Percentiles rank a stretch among this genome's conserved stretches.
These are phyloP conservation scores for Dichomitus squalens DNA, from an alignment of 1,284 basidiomycete genomes.

Conservation along the genomic window DNA sequence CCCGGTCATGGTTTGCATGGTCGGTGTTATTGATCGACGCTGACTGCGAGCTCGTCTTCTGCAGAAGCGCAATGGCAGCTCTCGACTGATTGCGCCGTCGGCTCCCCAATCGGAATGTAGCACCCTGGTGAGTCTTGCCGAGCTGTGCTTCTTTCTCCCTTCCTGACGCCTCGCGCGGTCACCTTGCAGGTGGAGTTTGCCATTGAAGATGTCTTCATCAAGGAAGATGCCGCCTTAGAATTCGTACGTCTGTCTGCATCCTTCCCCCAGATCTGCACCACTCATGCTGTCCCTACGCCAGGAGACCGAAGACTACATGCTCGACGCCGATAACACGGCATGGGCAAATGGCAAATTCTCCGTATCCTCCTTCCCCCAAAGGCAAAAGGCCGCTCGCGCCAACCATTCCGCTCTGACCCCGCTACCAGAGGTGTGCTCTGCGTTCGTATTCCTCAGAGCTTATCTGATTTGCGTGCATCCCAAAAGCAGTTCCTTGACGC, in stretches of 20 bases:
- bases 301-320: conserved; percentile 19
- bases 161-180: neutral
- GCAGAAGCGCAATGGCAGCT: conserved; percentile 25
- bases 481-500: conserved; percentile 41
- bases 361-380: conserved; percentile 6
- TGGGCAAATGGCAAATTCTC: conserved; percentile 24
- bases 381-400: conserved; percentile 5
- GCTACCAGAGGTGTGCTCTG: conserved; percentile 9
- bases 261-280: neutral
- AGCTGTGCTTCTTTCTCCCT: neutral
- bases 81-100: conserved; percentile 23
- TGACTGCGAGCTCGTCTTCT: conserved; percentile 7
- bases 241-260: conserved; percentile 2
- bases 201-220: conserved; percentile 12
- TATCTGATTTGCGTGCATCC: neutral
- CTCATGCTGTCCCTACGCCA: neutral
- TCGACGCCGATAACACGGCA: conserved; percentile 30
- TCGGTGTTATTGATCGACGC: conserved; percentile 4
- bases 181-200: conserved; percentile 32
- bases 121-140: conserved; percentile 30
- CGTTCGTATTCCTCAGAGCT: neutral
- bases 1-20: neutral
- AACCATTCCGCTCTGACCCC: neutral
- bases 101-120: conserved; percentile 34
- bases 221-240: conserved; percentile 4